Evolutionary conservation across 257 asterid genomes (phyloP).

Genomic region (Cynanchum wilfordii): DNA sequence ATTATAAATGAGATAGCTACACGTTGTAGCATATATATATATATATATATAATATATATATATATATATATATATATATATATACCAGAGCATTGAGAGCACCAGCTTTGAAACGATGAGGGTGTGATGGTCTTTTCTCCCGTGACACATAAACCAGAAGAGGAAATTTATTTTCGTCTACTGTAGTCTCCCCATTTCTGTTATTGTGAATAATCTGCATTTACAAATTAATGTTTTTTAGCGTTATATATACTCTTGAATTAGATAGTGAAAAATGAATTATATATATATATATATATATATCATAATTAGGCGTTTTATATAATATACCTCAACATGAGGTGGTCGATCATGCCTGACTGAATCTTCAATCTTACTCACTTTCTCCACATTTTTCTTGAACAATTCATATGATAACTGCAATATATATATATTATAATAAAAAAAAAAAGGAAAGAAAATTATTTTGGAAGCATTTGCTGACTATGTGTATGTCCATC

Average conservation of each 20-base stretch:
- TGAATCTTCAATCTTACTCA: constrained; percentile 46
- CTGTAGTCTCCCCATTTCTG: constrained; percentile 18
- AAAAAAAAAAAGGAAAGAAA: background rate
- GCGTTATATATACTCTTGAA: background rate
- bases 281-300: too few relatives aligned
- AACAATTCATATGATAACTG: constrained; percentile 56
- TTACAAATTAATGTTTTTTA: background rate
- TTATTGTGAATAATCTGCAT: constrained; percentile 57
- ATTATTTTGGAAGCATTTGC: background rate
- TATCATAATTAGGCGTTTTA: too few relatives aligned
- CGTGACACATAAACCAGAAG: constrained; percentile 62
- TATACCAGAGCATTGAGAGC: constrained; percentile 68
- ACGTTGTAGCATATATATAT: too few relatives aligned
- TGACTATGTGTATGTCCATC: background rate
- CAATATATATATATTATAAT: background rate
- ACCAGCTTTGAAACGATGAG: constrained; percentile 85
- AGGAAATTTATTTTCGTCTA: constrained; percentile 31
- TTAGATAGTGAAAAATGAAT: background rate
- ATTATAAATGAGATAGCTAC: too few relatives aligned
- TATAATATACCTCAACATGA: constrained; percentile 43
- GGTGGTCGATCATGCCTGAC: constrained; percentile 55
- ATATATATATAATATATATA: constrained; percentile 16
- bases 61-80: background rate
- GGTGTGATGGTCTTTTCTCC: constrained; percentile 57
- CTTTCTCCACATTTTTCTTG: constrained; percentile 73